Evolutionary conservation across 495 filamentous ascomycete genomes (phyloP).

Genomic region (Hapsidospora chrysogenum): DNA sequence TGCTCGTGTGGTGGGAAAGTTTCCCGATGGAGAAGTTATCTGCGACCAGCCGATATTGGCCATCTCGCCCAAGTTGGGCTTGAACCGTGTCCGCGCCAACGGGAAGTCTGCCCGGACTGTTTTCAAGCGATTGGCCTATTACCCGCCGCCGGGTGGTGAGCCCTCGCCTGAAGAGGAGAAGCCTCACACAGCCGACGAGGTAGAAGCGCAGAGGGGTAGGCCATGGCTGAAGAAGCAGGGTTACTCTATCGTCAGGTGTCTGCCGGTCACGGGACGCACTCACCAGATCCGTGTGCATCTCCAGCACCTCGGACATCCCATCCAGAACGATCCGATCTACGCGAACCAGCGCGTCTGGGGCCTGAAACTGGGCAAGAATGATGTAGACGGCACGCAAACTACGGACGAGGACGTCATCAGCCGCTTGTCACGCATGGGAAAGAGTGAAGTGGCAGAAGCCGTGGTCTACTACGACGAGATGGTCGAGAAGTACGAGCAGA

Average conservation of each 20-base stretch:
- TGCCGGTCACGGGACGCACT: conserved; percentile 83
- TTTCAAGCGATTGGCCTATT: conserved; percentile 80
- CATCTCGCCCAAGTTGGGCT: conserved; percentile 85
- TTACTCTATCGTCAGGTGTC: conserved; percentile 88
- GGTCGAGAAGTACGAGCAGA: conserved; percentile 68
- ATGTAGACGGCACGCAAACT: conserved; percentile 43
- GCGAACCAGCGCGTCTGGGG: conserved; percentile 89
- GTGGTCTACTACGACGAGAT: conserved; percentile 91
- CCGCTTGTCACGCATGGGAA: conserved; percentile 76
- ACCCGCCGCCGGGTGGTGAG: conserved; percentile 31
- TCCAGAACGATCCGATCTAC: conserved; percentile 94
- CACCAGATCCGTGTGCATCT: conserved; percentile 93
- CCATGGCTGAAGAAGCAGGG: conserved; percentile 35
- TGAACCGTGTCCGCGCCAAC: conserved; percentile 84
- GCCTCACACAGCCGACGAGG: background rate
- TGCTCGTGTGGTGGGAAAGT: conserved; percentile 77
- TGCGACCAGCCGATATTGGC: conserved; percentile 88
- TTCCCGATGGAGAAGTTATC: conserved; percentile 67
- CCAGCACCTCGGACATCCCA: conserved; percentile 86
- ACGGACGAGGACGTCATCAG: conserved; percentile 81
- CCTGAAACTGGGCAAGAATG: conserved; percentile 51
- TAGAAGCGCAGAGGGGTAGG: conserved; percentile 1
- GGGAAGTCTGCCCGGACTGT: conserved; percentile 81
- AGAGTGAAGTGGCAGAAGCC: conserved; percentile 75
- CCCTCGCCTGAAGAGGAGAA: conserved; percentile 9